A percentile compares a stretch with the other conserved stretches of the same genome.
Evolutionary conservation across 768 basidiomycete genomes (phyloP).

Genomic region (Lanmaoa rubissima): DNA sequence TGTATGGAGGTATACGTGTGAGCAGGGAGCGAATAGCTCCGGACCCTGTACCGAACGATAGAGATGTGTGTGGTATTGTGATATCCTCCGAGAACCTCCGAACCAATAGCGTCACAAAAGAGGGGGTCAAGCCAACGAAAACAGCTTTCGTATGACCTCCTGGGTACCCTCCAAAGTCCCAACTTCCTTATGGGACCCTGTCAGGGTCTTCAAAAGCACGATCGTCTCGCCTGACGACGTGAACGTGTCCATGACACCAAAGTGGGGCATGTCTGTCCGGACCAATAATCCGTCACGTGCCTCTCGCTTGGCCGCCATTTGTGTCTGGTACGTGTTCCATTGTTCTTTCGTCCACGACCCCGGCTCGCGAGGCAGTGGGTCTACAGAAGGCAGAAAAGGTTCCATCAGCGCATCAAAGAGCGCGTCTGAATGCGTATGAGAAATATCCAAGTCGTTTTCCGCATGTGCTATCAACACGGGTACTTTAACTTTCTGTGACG

Average conservation of each 20-base stretch:
- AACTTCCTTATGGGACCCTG: slow-evolving; percentile 59
- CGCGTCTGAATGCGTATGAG: slow-evolving; percentile 60
- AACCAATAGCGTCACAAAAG: too few species aligned
- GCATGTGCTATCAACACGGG: slow-evolving; percentile 76
- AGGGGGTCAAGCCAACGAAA: slow-evolving; percentile 19
- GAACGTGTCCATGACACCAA: slow-evolving; percentile 58
- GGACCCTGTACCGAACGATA: neutral
- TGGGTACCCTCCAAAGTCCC: slow-evolving; percentile 67
- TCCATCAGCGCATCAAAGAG: slow-evolving; percentile 71
- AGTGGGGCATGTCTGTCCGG: slow-evolving; percentile 42
- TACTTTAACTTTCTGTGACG: slow-evolving; percentile 56
- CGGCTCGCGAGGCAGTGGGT: slow-evolving; percentile 35
- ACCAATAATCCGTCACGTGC: slow-evolving; percentile 46
- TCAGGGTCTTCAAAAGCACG: slow-evolving; percentile 53
- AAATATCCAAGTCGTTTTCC: slow-evolving; percentile 72
- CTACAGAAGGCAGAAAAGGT: slow-evolving; percentile 53
- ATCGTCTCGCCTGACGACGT: slow-evolving; percentile 44
- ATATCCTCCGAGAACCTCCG: neutral
- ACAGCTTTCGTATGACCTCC: slow-evolving; percentile 45
- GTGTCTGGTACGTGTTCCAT: slow-evolving; percentile 43
- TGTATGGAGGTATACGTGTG: neutral
- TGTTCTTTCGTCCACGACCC: slow-evolving; percentile 36
- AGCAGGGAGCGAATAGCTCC: neutral
- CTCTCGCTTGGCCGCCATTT: slow-evolving; percentile 39
- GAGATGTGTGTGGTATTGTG: neutral